Conservation (phyloP, 176 grass and related monocot genomes). For the Carex littledalei region DNA sequence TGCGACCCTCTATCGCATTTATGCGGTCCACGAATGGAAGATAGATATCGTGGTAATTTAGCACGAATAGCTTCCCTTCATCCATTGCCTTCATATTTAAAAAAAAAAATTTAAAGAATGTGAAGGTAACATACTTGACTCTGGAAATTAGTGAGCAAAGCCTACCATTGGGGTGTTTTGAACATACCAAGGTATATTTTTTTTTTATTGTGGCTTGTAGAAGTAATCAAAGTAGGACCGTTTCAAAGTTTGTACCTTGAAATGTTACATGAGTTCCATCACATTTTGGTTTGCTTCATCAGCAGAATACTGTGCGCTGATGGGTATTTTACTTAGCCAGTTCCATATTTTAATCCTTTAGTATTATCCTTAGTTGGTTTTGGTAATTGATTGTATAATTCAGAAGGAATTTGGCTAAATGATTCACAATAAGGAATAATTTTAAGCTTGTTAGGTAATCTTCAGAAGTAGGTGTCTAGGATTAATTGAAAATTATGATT, state of each 20-base stretch:
- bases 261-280: not conserved
- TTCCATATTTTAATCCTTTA: not conserved
- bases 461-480: not conserved
- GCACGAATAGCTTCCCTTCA: slow-evolving; percentile 65
- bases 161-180: not conserved
- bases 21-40: slow-evolving; percentile 92
- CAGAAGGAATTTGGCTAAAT: not conserved
- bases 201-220: not conserved
- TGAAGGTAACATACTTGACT: not conserved
- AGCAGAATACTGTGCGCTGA: not conserved
- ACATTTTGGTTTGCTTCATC: not conserved
- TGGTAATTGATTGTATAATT: not conserved
- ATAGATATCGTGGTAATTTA: slow-evolving; percentile 73
- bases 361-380: not conserved
- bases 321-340: not conserved
- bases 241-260: not conserved
- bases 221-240: not conserved
- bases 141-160: not conserved
- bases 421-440: not conserved
- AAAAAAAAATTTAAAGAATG: not conserved
- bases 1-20: slow-evolving; percentile 77
- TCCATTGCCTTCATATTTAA: slow-evolving; percentile 64
- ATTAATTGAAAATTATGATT: not conserved
- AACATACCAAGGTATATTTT: not conserved
- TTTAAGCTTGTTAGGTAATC: not conserved